Conservation (phyloP, 805 yeast genomes). For the Clavispora fructus region DNA sequence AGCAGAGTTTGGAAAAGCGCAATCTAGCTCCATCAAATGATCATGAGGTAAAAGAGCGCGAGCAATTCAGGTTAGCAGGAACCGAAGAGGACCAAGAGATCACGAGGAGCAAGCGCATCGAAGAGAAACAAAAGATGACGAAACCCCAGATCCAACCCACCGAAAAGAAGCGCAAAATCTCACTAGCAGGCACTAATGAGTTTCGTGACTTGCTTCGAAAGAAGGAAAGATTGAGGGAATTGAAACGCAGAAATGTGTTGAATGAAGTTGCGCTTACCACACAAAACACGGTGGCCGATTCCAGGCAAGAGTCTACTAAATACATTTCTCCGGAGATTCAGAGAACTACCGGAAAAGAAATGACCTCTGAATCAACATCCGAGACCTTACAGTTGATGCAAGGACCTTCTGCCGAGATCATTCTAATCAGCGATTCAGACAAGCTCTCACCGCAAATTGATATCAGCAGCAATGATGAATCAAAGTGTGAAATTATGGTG, state of each 20-base stretch:
- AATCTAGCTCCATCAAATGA: background rate
- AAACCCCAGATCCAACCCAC: background rate
- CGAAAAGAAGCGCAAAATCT: background rate
- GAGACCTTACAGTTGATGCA: too few species aligned
- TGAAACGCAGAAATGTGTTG: background rate
- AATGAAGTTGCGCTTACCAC: background rate
- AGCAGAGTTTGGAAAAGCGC: background rate
- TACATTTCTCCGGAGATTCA: too few species aligned
- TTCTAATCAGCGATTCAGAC: too few species aligned
- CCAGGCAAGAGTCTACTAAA: too few species aligned
- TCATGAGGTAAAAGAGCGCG: background rate
- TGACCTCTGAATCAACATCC: too few species aligned
- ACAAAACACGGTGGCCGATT: background rate
- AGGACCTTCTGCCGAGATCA: too few species aligned
- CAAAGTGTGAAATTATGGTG: too few species aligned
- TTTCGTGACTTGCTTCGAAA: conserved; percentile 1
- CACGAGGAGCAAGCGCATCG: background rate
- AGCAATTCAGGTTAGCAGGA: background rate
- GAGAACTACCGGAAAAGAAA: too few species aligned
- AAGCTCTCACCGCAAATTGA: too few species aligned
- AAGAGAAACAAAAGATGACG: background rate
- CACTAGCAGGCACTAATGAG: conserved; percentile 6
- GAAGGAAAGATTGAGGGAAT: conserved; percentile 2
- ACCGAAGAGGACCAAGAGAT: background rate
- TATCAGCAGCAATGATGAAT: too few species aligned